These are phyloP conservation scores for Penicillium sp. DNA, from an alignment of 2,329 filamentous ascomycete species.

Conservation along the genomic window DNA sequence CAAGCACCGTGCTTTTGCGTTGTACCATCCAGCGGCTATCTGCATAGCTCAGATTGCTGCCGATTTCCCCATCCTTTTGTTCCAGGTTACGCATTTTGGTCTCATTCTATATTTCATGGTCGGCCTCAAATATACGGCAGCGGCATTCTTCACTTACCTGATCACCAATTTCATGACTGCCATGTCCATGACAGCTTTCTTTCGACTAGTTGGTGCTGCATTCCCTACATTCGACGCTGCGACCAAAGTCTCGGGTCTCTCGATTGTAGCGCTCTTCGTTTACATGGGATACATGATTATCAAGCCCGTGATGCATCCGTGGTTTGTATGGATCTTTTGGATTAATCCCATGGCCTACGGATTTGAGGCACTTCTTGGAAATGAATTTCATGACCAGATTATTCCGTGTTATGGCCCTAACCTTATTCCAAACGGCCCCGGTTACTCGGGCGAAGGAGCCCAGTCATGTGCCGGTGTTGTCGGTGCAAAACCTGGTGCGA, in stretches of 20 bases:
- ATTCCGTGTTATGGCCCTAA: slow-evolving; percentile 42
- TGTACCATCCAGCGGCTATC: slow-evolving; percentile 56
- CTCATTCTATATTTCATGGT: slow-evolving; percentile 68
- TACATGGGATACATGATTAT: slow-evolving; percentile 51
- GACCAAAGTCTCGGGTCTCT: slow-evolving; percentile 55
- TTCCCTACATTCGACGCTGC: slow-evolving; percentile 63
- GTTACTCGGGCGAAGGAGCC: slow-evolving; percentile 33
- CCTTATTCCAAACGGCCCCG: slow-evolving; percentile 39
- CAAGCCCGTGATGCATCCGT: slow-evolving; percentile 56
- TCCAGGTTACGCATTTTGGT: slow-evolving; percentile 63
- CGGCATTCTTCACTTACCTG: slow-evolving; percentile 67
- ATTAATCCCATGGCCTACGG: slow-evolving; percentile 44
- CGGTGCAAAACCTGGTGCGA: slow-evolving; percentile 57
- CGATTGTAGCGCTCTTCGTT: slow-evolving; percentile 42
- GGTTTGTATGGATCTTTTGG: slow-evolving; percentile 55
- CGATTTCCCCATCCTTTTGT: slow-evolving; percentile 57
- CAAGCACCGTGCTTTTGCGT: slow-evolving; percentile 62
- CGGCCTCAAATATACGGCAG: slow-evolving; percentile 56
- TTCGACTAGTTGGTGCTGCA: slow-evolving; percentile 59
- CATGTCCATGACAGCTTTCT: slow-evolving; percentile 64
- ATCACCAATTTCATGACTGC: slow-evolving; percentile 55
- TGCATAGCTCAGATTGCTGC: slow-evolving; percentile 45
- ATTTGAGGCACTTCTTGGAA: slow-evolving; percentile 43
- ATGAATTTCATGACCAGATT: slow-evolving; percentile 40
- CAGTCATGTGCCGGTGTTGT: slow-evolving; percentile 56